These are phyloP conservation scores for Neurospora sp. DNA, from an alignment of 495 filamentous ascomycete species.

Conservation along the genomic window DNA sequence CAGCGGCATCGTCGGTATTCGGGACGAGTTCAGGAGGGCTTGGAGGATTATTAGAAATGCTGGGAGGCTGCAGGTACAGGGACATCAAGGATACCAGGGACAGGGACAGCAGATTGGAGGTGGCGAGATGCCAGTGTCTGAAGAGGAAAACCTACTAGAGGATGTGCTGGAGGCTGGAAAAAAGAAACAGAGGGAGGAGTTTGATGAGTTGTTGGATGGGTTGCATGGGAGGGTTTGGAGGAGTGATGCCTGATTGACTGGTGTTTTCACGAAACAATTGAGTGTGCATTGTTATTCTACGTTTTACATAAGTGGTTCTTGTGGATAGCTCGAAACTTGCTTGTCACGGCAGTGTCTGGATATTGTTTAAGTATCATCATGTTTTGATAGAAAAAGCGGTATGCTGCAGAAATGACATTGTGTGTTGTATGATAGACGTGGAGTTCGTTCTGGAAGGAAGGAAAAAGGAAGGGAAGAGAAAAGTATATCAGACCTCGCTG, in stretches of 20 bases:
- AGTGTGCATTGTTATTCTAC: no score
- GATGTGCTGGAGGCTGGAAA: not conserved
- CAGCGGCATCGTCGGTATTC: slow-evolving; percentile 61
- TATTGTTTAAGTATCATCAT: not conserved
- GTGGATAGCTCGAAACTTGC: not conserved
- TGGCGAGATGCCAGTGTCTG: not conserved
- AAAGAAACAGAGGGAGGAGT: not conserved
- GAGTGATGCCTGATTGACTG: not conserved
- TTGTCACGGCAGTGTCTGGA: not conserved
- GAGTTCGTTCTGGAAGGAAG: not conserved
- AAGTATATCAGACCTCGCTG: not conserved
- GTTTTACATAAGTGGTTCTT: not conserved
- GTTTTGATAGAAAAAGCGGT: not conserved
- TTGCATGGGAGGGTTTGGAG: not conserved
- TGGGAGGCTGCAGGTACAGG: slow-evolving; percentile 6
- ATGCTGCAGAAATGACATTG: not conserved
- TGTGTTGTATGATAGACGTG: not conserved
- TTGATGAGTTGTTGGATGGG: not conserved
- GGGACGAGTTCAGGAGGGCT: slow-evolving; percentile 70
- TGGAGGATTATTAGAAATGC: slow-evolving; percentile 48
- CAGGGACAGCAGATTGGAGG: not conserved
- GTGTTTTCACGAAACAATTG: not conserved
- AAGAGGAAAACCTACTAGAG: not conserved
- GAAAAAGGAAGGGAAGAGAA: not conserved
- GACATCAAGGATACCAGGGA: not conserved